These are phyloP conservation scores for Trebouxia sp. DNA, from an alignment of 139 green algal species.

Conservation along the genomic window DNA sequence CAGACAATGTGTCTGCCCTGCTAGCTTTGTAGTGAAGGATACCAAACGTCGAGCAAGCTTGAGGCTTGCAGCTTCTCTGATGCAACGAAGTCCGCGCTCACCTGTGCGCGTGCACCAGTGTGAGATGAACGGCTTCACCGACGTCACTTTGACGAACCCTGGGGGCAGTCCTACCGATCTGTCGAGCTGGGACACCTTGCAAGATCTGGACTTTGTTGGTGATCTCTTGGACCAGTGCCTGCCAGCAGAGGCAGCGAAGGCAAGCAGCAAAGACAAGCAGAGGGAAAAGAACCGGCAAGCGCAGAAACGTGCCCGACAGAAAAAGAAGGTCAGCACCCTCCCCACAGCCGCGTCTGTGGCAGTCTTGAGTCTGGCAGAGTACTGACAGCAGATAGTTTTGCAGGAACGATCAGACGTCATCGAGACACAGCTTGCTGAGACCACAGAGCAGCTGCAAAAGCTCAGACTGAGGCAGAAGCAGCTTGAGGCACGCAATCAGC, in stretches of 20 bases:
- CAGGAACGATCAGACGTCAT: background rate
- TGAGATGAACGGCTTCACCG: too few relatives aligned
- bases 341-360: too few relatives aligned
- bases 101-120: too few relatives aligned
- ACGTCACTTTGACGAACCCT: too few relatives aligned
- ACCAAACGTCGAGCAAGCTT: too few relatives aligned
- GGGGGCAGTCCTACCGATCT: background rate
- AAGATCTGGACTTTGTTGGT: background rate
- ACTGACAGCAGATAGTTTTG: background rate
- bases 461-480: conserved; percentile 4
- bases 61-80: too few relatives aligned
- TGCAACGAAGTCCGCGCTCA: too few relatives aligned
- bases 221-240: too few relatives aligned
- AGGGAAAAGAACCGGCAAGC: background rate
- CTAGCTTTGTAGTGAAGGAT: too few relatives aligned
- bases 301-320: background rate
- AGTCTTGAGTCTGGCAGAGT: too few relatives aligned
- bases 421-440: background rate
- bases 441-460: background rate
- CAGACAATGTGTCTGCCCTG: too few relatives aligned
- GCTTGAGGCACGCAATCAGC: background rate
- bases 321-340: background rate
- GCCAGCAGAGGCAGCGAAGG: background rate
- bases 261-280: background rate
- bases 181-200: background rate